phyloP scores from a whole-genome alignment of 1,284 basidiomycete species.

The Hypsizygus ulmarius region DNA sequence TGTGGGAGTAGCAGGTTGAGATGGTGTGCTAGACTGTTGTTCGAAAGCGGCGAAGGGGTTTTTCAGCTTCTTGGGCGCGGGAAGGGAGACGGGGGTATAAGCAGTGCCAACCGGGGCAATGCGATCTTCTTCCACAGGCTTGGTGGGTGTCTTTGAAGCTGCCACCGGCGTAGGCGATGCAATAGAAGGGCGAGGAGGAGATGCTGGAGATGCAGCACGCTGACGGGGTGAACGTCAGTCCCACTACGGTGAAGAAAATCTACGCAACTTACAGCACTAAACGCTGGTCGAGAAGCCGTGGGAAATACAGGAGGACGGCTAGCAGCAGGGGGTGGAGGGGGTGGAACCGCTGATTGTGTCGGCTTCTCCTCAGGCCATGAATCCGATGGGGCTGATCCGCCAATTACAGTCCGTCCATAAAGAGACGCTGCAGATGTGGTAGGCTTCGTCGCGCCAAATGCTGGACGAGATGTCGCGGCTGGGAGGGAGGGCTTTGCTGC shows the following conservation, averaged over 20 bases:
- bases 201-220: slow-evolving; percentile 6
- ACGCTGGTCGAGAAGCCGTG: slow-evolving; percentile 38
- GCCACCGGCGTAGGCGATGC: slow-evolving; percentile 39
- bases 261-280: slow-evolving; percentile 25
- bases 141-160: slow-evolving; percentile 52
- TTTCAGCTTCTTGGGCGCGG: slow-evolving; percentile 80
- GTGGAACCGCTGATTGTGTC: slow-evolving; percentile 33
- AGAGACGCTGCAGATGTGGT: slow-evolving; percentile 40
- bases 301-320: slow-evolving; percentile 44
- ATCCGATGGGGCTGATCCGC: slow-evolving; percentile 45
- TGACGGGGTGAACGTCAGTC: slow-evolving; percentile 8
- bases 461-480: slow-evolving; percentile 42
- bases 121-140: slow-evolving; percentile 73
- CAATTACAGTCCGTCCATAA: slow-evolving; percentile 38
- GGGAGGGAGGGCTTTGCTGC: slow-evolving; percentile 38
- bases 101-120: slow-evolving; percentile 83
- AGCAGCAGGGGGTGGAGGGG: slow-evolving; percentile 48
- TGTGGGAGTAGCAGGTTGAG: slow-evolving; percentile 22
- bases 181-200: slow-evolving; percentile 21
- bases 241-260: not conserved
- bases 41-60: slow-evolving; percentile 76
- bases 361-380: slow-evolving; percentile 57
- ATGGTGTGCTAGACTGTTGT: slow-evolving; percentile 37
- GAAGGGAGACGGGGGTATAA: slow-evolving; percentile 83
- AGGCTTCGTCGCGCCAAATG: slow-evolving; percentile 43